Evolutionary conservation across 495 filamentous ascomycete genomes (phyloP).

Genomic region (Xylaria palmicola): DNA sequence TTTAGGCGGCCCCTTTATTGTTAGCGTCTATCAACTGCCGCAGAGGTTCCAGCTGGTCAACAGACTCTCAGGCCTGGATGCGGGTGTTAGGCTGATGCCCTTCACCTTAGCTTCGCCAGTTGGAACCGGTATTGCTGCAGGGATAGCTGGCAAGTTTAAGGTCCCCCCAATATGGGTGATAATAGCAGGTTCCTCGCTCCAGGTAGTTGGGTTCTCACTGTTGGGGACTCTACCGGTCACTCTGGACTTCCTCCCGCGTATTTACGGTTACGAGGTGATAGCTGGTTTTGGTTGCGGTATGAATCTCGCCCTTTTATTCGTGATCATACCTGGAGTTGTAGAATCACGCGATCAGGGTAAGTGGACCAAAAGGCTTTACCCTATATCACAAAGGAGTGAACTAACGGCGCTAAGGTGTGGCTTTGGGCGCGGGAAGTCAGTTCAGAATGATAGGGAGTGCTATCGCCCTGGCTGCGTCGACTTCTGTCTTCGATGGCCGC

Average conservation of each 20-base stretch:
- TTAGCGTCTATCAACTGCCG: conserved; percentile 46
- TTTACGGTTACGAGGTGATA: conserved; percentile 36
- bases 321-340: conserved; percentile 9
- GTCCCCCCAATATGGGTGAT: conserved; percentile 16
- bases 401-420: conserved; percentile 13
- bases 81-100: conserved; percentile 51
- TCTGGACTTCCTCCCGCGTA: conserved; percentile 18
- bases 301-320: conserved; percentile 17
- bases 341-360: conserved; percentile 13
- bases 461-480: conserved; percentile 14
- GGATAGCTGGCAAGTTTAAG: conserved; percentile 25
- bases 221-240: conserved; percentile 8
- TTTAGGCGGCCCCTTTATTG: conserved; percentile 19
- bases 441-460: conserved; percentile 22
- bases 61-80: conserved; percentile 29
- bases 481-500: conserved; percentile 22
- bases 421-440: conserved; percentile 18
- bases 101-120: conserved; percentile 35
- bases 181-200: conserved; percentile 6
- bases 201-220: conserved; percentile 19
- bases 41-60: conserved; percentile 50
- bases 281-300: conserved; percentile 34
- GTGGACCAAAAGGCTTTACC: background rate
- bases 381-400: background rate
- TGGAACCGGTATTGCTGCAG: conserved; percentile 33